Conservation (phyloP, 805 yeast genomes). For the Ogataea pilisensis region DNA sequence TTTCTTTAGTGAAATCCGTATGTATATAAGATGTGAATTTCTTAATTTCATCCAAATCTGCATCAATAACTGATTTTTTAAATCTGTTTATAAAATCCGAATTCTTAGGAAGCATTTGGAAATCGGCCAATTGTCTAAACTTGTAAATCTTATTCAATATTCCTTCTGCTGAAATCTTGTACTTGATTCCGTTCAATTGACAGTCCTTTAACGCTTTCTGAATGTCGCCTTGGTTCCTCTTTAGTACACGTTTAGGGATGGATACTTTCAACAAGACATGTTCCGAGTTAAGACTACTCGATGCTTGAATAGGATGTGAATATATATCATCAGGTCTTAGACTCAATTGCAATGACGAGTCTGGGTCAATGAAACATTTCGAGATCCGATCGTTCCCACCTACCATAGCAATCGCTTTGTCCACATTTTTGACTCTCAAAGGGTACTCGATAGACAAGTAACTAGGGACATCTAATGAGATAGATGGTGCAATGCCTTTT, state of each 20-base stretch:
- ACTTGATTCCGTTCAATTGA: constrained; percentile 27
- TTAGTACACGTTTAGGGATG: constrained; percentile 52
- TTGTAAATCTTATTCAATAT: constrained; percentile 64
- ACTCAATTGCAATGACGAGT: constrained; percentile 25
- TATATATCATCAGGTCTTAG: constrained; percentile 33
- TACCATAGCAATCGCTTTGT: constrained; percentile 61
- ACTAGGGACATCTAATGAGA: constrained; percentile 69
- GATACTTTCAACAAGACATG: constrained; percentile 55
- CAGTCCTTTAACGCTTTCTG: constrained; percentile 39
- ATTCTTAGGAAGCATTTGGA: constrained; percentile 64
- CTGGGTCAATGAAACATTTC: constrained; percentile 37
- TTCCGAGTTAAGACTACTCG: constrained; percentile 48
- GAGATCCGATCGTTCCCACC: constrained; percentile 54
- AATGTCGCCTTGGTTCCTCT: constrained; percentile 38
- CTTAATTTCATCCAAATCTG: constrained; percentile 40
- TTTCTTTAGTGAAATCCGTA: constrained; percentile 12
- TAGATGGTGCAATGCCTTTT: constrained; percentile 19
- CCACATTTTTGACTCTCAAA: constrained; percentile 56
- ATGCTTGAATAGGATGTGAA: constrained; percentile 56
- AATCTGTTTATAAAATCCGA: constrained; percentile 45
- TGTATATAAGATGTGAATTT: constrained; percentile 32
- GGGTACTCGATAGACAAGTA: constrained; percentile 79
- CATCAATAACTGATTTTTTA: constrained; percentile 36
- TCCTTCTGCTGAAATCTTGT: constrained; percentile 56
- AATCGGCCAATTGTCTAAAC: constrained; percentile 85